Conservation (phyloP, 78 protist species). For the Anaeramoeba flamelloides region DNA sequence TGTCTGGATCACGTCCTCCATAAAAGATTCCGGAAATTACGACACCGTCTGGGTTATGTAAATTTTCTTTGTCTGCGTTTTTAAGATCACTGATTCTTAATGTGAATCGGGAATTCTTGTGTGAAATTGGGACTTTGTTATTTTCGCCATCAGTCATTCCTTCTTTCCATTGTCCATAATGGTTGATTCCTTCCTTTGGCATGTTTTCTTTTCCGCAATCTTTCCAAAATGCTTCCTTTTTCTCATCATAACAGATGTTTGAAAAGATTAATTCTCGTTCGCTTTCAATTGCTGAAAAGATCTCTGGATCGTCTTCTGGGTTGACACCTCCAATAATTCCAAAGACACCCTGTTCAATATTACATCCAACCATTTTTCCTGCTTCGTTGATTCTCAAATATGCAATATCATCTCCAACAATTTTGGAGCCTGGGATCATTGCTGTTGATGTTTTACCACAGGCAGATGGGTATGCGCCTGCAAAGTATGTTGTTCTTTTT, state of each 20-base stretch:
- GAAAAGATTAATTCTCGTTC: conserved; percentile 38
- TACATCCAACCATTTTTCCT: conserved; percentile 55
- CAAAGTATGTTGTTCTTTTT: conserved; percentile 24
- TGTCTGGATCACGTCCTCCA: conserved; percentile 56
- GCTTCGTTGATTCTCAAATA: conserved; percentile 52
- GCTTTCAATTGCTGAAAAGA: not conserved
- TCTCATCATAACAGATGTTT: conserved; percentile 58
- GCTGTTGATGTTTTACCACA: conserved; percentile 84
- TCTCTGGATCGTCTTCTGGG: not conserved
- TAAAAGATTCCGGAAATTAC: conserved; percentile 68
- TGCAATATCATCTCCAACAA: conserved; percentile 79
- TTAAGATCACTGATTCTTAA: not conserved
- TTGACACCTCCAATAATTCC: not conserved
- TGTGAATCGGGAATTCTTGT: not conserved
- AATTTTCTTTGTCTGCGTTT: conserved; percentile 3
- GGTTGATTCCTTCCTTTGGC: conserved; percentile 19
- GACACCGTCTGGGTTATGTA: conserved; percentile 51
- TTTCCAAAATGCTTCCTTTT: conserved; percentile 81
- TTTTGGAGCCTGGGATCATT: conserved; percentile 64
- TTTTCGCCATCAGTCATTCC: not conserved
- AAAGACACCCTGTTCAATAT: conserved; percentile 82
- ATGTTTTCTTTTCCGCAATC: conserved; percentile 30
- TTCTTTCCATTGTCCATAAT: not conserved
- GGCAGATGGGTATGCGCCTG: conserved; percentile 78
- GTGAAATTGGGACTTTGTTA: not conserved